Evolutionary conservation across 176 grass and related monocot genomes (phyloP).

Genomic region (Zea luxurians): DNA sequence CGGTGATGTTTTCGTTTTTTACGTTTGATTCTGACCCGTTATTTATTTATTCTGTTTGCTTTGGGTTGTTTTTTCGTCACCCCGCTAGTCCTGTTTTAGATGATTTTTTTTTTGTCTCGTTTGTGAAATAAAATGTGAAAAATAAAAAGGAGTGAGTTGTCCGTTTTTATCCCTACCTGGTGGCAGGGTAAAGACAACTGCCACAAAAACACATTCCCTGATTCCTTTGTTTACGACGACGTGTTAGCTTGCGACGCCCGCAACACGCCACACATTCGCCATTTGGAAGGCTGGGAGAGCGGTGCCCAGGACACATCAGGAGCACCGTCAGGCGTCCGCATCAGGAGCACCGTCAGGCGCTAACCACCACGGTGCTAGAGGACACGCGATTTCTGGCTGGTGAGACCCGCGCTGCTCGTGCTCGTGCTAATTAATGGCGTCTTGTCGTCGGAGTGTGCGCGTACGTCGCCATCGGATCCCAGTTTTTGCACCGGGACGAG

Average conservation of each 20-base stretch:
- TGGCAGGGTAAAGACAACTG: too few species aligned
- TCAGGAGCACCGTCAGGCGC: constrained; percentile 47
- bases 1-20: too few species aligned
- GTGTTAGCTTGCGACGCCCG: constrained; percentile 11
- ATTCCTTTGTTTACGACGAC: constrained; percentile 8
- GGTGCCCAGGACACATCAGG: too few species aligned
- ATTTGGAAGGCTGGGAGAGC: constrained; percentile 38
- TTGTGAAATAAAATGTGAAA: too few species aligned
- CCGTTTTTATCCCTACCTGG: too few species aligned
- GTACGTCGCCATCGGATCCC: constrained; percentile 30
- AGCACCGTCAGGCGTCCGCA: constrained; percentile 8
- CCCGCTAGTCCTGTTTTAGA: too few species aligned
- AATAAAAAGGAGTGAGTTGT: too few species aligned
- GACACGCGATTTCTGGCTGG: constrained; percentile 38
- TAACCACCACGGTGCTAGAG: constrained; percentile 11
- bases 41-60: too few species aligned
- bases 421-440: neutral
- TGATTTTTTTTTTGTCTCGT: too few species aligned
- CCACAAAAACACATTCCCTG: constrained; percentile 1
- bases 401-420: neutral
- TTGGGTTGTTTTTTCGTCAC: too few species aligned
- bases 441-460: neutral
- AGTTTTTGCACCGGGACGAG: constrained; percentile 12
- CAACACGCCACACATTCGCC: neutral
- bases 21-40: too few species aligned